Base-by-base conservation (phyloP, 495 filamentous ascomycete genomes). In the Annulohypoxylon moriforme region DNA sequence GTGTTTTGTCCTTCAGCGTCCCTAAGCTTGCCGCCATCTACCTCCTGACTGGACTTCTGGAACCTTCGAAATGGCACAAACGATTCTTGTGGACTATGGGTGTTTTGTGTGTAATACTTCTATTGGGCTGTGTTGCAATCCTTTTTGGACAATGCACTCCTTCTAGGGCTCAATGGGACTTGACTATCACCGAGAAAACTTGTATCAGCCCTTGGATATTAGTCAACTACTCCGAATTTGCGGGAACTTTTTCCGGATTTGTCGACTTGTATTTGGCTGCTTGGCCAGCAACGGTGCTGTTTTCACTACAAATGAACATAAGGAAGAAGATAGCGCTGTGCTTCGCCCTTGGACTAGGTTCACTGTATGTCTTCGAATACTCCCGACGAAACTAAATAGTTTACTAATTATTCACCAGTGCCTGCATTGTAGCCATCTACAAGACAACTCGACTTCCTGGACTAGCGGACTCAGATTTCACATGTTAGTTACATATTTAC, bases 241-340 rank as follows among this genome's bases (percentile, higher is more conserved):
- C 80, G 24, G 79, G 79, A 52, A 83, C 77, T 3, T 83, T 83
- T 72, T 84, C 81, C 20, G 82, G 78, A 0, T 76, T 82, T 20
- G 58, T 80, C 34, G 86, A 88, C 66, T 67, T 87, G 5, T 84
- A 83, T 29, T 80, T 88, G 16, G 84, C 85, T 20, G 65, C 84
- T 0, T 85, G 86, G 40, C 85, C 86, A 0, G 70, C 75, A 6
- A 53, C 81, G 4, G 80, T 85, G 4, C 75, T 88, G 6, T 81
- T 72, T 62, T 75, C 73, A 11, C 69, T 88, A 5, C 80, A 86
- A 38, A 77, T 88, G 68, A 69, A 76, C 11, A 25, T 72, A 7
- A 78, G 77, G 72, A 85, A 85, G 75, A 87, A 87, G 73, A 60
- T 86, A 5, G 80, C 78, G 11, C 75, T 88, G 38, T 78, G 75